Evolutionary conservation across 345 rosid genomes (phyloP).

Genomic region (Eucalyptus pauciflora): DNA sequence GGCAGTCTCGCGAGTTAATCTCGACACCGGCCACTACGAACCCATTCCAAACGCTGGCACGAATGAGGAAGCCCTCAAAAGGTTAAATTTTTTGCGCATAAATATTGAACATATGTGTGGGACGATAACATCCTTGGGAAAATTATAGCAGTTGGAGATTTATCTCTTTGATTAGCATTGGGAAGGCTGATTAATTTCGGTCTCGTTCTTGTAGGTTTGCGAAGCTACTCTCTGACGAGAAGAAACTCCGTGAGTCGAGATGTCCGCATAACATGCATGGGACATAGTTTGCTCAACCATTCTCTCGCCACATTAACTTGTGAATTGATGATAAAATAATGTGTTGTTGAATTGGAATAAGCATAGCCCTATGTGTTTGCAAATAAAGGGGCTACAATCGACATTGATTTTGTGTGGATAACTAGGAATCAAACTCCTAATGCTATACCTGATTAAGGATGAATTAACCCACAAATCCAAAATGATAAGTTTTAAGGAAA

Average conservation of each 20-base stretch:
- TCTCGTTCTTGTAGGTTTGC: not conserved
- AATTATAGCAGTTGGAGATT: not conserved
- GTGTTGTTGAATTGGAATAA: not conserved
- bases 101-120: not conserved
- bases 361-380: not conserved
- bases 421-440: not conserved
- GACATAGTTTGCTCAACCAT: not conserved
- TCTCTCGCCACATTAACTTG: not conserved
- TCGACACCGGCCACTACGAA: slow-evolving; percentile 43
- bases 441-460: not conserved
- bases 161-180: not conserved
- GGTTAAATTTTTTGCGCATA: slow-evolving; percentile 8
- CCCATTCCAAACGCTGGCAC: slow-evolving; percentile 26
- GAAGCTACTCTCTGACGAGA: not conserved
- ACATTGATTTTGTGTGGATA: not conserved
- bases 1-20: slow-evolving; percentile 21
- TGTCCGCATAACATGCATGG: not conserved
- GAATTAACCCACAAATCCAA: not conserved
- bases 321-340: not conserved
- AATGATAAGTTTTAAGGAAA: not conserved
- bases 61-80: slow-evolving; percentile 41
- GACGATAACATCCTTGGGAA: not conserved
- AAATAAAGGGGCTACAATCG: not conserved
- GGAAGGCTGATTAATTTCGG: not conserved
- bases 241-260: not conserved